phyloP scores from a whole-genome alignment of 257 asterid genomes.

The Solanum chiquidenum region DNA sequence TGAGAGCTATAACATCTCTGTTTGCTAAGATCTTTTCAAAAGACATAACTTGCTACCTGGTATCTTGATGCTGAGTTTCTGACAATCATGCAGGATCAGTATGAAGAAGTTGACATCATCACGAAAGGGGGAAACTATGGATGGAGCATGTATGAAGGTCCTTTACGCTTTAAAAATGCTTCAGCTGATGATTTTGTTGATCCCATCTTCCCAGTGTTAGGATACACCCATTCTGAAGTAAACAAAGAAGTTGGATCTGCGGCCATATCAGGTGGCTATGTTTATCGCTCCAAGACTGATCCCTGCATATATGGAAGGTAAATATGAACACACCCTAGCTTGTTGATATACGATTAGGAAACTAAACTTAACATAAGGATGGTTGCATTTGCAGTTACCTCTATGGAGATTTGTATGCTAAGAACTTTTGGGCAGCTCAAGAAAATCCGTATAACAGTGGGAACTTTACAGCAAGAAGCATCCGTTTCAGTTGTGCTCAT shows the following conservation, averaged over 20 bases:
- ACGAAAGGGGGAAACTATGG: conserved; percentile 93
- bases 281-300: conserved; percentile 76
- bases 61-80: neutral
- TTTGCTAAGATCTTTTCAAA: neutral
- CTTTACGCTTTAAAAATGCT: conserved; percentile 32
- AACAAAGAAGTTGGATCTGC: conserved; percentile 73
- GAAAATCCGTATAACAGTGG: conserved; percentile 76
- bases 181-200: conserved; percentile 47
- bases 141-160: conserved; percentile 86
- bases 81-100: conserved; percentile 39
- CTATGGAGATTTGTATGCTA: conserved; percentile 77
- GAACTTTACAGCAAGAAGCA: conserved; percentile 45
- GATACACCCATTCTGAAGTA: conserved; percentile 62
- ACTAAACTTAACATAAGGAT: neutral
- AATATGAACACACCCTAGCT: neutral
- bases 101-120: conserved; percentile 81
- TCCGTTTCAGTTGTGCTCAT: conserved; percentile 65
- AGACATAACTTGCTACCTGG: neutral
- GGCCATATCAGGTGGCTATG: conserved; percentile 73
- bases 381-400: conserved; percentile 49
- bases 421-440: conserved; percentile 68
- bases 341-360: neutral
- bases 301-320: conserved; percentile 94
- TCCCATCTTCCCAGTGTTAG: conserved; percentile 67
- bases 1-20: neutral